These are phyloP conservation scores for Tricholoma sp. DNA, from an alignment of 768 basidiomycete species.

Conservation along the genomic window DNA sequence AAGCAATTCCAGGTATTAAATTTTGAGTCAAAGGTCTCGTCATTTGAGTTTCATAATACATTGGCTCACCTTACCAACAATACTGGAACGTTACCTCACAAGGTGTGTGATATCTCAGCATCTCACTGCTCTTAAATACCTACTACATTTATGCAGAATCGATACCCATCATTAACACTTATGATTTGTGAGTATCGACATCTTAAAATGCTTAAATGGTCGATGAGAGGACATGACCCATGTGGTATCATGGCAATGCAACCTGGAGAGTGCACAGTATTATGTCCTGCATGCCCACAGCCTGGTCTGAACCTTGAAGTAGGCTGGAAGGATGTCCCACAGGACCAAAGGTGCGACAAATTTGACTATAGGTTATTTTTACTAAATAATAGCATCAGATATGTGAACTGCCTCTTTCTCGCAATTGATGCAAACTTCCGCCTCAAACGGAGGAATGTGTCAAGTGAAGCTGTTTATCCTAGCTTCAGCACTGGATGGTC, in stretches of 20 bases:
- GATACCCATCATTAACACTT: neutral
- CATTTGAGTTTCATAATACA: conserved; percentile 8
- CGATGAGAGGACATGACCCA: conserved; percentile 10
- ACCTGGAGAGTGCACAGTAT: conserved; percentile 15
- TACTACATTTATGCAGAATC: conserved; percentile 6
- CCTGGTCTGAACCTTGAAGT: conserved; percentile 18
- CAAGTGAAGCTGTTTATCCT: conserved; percentile 9
- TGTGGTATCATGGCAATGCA: conserved; percentile 8
- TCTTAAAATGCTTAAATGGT: conserved; percentile 12
- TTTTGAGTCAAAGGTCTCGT: conserved; percentile 7
- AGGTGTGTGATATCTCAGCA: neutral
- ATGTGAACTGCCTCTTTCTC: conserved; percentile 3
- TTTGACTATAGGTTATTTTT: neutral
- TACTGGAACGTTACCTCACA: conserved; percentile 4
- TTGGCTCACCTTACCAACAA: conserved; percentile 9
- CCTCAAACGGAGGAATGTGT: neutral
- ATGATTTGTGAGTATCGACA: conserved; percentile 13
- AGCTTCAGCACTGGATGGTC: conserved; percentile 8
- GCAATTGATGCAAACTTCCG: conserved; percentile 6
- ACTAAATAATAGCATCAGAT: neutral
- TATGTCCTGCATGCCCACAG: conserved; percentile 25
- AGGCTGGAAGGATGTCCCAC: conserved; percentile 12
- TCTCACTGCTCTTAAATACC: neutral
- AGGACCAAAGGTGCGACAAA: neutral
- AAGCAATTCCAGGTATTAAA: conserved; percentile 8